Conservation (phyloP, 2,329 filamentous ascomycete species). For the Colletotrichum camelliae region DNA sequence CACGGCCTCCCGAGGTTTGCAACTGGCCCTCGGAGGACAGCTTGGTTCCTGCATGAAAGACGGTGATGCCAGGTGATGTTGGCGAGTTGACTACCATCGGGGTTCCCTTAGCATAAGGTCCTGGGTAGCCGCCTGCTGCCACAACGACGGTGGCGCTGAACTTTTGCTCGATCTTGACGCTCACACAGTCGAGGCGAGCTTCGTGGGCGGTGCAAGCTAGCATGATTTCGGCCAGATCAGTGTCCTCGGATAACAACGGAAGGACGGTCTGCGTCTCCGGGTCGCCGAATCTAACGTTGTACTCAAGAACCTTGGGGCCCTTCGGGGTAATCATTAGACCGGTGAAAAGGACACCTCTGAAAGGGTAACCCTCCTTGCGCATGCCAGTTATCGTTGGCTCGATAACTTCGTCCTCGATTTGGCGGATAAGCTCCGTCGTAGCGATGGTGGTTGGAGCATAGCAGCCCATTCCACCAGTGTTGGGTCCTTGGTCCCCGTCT, state of each 20-base stretch:
- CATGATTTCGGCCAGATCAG: constrained; percentile 85
- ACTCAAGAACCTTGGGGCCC: constrained; percentile 82
- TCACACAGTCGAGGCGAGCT: constrained; percentile 69
- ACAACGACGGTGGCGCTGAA: constrained; percentile 86
- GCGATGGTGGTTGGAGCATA: constrained; percentile 70
- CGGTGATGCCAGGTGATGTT: constrained; percentile 55
- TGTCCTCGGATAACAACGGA: constrained; percentile 73
- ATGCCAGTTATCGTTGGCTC: constrained; percentile 66
- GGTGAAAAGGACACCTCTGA: constrained; percentile 76
- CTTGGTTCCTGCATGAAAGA: constrained; percentile 88
- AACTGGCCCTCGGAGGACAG: constrained; percentile 60
- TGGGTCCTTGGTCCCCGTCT: constrained; percentile 72
- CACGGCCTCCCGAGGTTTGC: constrained; percentile 78
- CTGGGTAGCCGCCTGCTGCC: constrained; percentile 85
- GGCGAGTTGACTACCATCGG: constrained; percentile 48
- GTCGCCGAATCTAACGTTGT: constrained; percentile 89
- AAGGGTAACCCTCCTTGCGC: constrained; percentile 76
- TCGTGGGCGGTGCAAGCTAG: constrained; percentile 70
- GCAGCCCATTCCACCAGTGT: constrained; percentile 79
- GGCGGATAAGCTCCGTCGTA: constrained; percentile 54
- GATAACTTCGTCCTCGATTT: constrained; percentile 64
- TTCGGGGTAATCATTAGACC: constrained; percentile 83
- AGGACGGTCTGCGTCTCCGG: constrained; percentile 86
- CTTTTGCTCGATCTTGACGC: constrained; percentile 65
- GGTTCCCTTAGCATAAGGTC: constrained; percentile 75